Base-by-base conservation (phyloP, 2,329 filamentous ascomycete genomes). In the Xylaria sp. region DNA sequence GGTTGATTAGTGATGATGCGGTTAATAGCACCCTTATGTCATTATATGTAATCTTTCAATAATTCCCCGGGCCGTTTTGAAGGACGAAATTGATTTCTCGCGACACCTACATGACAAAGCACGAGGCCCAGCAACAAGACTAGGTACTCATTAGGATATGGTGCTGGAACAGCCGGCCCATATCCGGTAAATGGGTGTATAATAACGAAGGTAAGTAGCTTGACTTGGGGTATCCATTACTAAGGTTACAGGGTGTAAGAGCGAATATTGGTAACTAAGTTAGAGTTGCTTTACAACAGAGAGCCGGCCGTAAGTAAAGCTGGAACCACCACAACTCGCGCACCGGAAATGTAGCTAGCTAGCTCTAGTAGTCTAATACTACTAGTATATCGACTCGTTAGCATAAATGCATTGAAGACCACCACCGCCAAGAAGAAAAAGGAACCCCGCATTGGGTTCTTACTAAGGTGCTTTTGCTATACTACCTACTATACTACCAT, bases 41-140 rank as follows among this genome's bases (percentile, higher is more conserved):
- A 80, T 76, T 58, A 78, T 80, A 76, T 73, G 75, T 75, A 80
- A 80, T 77, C 72, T 60, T 51, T 20, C 9, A 54, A 56, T 56
- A 46, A 32, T 37, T 50, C 25, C 28, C 28, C 28, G 28, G 3
- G 5, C 9, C 37, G 3, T 46, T 46, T 23, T 25, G 20, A 13
- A 62, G 52, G 13, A 3, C 23, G 39, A 18, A 28, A 12, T 23
- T 57, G n/a, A 20, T 34, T 59, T 23, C 34, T 18, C 44, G 39
- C n/a, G 44, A 20, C 12, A 25, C 59, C 63, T 59, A 63, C 54
- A 59, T 66, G 63, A 69, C 67, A 66, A 69, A 69, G 63, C 67
- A 63, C 28, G 23, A 59, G n/a, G 20, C 41, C 15, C 6, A 18
- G 18, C 15, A 28, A n/a, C n/a, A n/a, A n/a, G n/a, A n/a, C n/a